phyloP scores from a whole-genome alignment of 371 early-diverging fungal genomes.

The Cladochytrium tenue region DNA sequence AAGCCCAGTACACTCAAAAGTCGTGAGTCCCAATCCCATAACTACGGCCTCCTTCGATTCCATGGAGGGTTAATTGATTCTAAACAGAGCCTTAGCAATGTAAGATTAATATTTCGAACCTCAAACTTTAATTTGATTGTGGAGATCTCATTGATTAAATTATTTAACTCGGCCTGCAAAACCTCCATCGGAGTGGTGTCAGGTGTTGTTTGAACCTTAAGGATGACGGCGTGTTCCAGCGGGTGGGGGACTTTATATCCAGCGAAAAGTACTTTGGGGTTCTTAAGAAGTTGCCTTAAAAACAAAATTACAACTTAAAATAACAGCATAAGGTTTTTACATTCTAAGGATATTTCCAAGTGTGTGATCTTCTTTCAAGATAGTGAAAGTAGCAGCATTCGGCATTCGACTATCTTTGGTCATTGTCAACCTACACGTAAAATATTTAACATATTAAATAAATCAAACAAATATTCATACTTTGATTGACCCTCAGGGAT shows the following conservation, averaged over 20 bases:
- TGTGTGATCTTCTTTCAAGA: slow-evolving; percentile 97
- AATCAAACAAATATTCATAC: slow-evolving; percentile 40
- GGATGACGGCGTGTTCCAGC: slow-evolving; percentile 83
- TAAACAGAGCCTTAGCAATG: slow-evolving; percentile 1
- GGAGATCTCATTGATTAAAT: slow-evolving; percentile 76
- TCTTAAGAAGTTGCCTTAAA: slow-evolving; percentile 81
- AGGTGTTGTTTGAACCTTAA: slow-evolving; percentile 89
- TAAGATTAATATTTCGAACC: slow-evolving; percentile 19
- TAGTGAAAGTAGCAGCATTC: slow-evolving; percentile 89
- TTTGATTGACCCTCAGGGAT: slow-evolving; percentile 87
- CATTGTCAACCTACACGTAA: slow-evolving; percentile 69
- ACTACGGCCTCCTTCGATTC: slow-evolving; percentile 19
- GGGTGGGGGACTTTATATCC: slow-evolving; percentile 98
- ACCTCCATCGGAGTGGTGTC: slow-evolving; percentile 83
- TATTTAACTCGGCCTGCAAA: slow-evolving; percentile 74
- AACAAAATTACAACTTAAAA: background rate
- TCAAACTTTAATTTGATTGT: slow-evolving; percentile 81
- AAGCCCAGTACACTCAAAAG: background rate
- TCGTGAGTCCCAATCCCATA: background rate
- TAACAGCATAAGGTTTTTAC: slow-evolving; percentile 63
- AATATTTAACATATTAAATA: background rate
- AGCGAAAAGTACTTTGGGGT: slow-evolving; percentile 92
- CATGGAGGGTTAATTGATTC: slow-evolving; percentile 44
- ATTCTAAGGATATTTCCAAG: slow-evolving; percentile 89
- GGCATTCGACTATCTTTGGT: slow-evolving; percentile 88